Base-by-base conservation (phyloP, 2,329 filamentous ascomycete genomes). In the Meredithiella fracta region DNA sequence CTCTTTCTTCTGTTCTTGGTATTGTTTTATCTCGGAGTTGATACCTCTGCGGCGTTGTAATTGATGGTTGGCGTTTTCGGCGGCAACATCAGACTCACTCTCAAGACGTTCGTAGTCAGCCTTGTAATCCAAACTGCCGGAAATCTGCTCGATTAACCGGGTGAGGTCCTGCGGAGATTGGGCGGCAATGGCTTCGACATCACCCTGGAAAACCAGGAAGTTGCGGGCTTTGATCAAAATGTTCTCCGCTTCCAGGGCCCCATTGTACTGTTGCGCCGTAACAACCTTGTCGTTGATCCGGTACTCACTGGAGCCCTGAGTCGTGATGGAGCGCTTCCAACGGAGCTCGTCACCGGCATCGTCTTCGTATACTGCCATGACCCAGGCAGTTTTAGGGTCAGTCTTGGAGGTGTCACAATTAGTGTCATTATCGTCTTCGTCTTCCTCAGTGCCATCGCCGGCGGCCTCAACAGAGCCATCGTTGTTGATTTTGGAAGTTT, bases 321-420 rank as follows among this genome's bases (percentile, higher is more conserved):
- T 87, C 3, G 90, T 97, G 67, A 98, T 98, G 62, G 82, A 84
- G 60, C 92, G 86, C 71, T 95, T 95, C 92, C 92, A 98, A 62
- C 83, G 82, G 66, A 96, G 90, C 68, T 94, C 88, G 64, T 95
- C 87, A 50, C 89, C 91, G 1, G 89, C 89, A 66, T 98, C 92
- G 65, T 98, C 92, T 67, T 96, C 90, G 68, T 97, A 98, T 15
- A 98, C 91, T 29, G 92, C 92, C 89, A 96, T 97, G 14, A 98
- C 94, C 91, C 91, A 98, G 2, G 92, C 94, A 2, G 83, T 92
- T 67, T 90, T 92, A 0, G 92, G 92, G 63, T 98, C 91, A 61
- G 81, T 79, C 37, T 79, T 82, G n/a, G 79, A 82, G 55, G 80
- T 76, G 60, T 83, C 78, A 5, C 75, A 74, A 22, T 74, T 68